Evolutionary conservation across 2,329 filamentous ascomycete genomes (phyloP), one percentile per base, ranked within the genome.

Genomic region (Cercospora beticola): DNA sequence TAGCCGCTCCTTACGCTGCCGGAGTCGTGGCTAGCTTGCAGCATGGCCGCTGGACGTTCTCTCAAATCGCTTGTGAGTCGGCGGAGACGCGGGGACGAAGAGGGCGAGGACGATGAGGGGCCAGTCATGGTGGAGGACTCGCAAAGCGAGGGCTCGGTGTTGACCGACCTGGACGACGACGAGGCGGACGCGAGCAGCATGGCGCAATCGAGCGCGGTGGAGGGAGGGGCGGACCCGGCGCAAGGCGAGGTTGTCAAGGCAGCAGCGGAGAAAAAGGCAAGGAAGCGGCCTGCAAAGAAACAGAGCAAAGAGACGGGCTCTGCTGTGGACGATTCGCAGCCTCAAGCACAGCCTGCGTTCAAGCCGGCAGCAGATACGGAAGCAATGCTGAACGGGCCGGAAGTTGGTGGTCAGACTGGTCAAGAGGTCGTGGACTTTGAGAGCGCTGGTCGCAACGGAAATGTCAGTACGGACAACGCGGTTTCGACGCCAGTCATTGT

Each of bases 21-120:
- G 26, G 52, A 16, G 56, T 43, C 43, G 58, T 62, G 54, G 73
- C 56, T 57, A 40, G 63, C 66, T 59, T 49, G 62, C 49, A 80
- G 71, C 63, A 87, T 86, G 85, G 83, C 82, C 77, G 79, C 82
- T 65, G 79, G 85, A 76, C 86, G 87, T 33, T 73, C 75, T 77
- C 87, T 88, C 79, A 89, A 86, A 81, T 89, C 88, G 81, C 80
- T 88, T 75, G 86, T 90, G 79, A 88, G 88, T 78, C 87, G 87
- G 74, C 87, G 89, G 76, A 88, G 90, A 78, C 87, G 89, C 74
- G 85, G 88, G 73, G 88, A 89, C 79, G 89, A 92, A 76, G 89
- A 92, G 78, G 89, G 86, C 74, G 90, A 91, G 75, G 90, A 91
- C 72, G 89, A 91, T 62, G 80, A 82, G 71, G 77, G 76, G 46